Percentiles rank a stretch among this genome's conserved stretches.
phyloP scores from a whole-genome alignment of 345 rosid genomes.

The Mangifera indica region DNA sequence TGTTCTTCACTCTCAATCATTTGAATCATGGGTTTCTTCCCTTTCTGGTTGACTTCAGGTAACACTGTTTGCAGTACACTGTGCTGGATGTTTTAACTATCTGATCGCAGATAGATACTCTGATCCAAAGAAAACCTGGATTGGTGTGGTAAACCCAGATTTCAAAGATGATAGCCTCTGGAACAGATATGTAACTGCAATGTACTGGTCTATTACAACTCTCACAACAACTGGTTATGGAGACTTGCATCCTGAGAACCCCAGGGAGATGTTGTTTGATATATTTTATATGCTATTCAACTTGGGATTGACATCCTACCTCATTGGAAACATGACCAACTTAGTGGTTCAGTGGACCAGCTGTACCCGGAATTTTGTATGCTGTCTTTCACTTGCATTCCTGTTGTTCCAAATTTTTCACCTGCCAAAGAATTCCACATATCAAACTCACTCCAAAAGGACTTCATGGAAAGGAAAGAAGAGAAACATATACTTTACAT shows the following conservation, averaged over 20 bases:
- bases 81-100: conserved; percentile 94
- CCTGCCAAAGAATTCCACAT: conserved; percentile 16
- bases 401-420: conserved; percentile 20
- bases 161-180: conserved; percentile 72
- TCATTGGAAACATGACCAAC: conserved; percentile 97
- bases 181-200: conserved; percentile 75
- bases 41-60: conserved; percentile 50
- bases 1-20: not conserved
- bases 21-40: conserved; percentile 8
- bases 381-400: conserved; percentile 30
- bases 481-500: not conserved
- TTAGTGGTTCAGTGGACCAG: conserved; percentile 98
- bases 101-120: conserved; percentile 86
- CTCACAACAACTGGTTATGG: conserved; percentile 94
- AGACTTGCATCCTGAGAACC: conserved; percentile 82
- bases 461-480: not conserved
- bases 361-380: conserved; percentile 89
- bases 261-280: conserved; percentile 94
- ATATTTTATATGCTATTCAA: conserved; percentile 92
- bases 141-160: conserved; percentile 68
- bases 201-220: conserved; percentile 95
- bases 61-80: conserved; percentile 84
- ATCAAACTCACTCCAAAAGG: not conserved
- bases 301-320: conserved; percentile 88
- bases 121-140: conserved; percentile 78